Evolutionary conservation across 768 basidiomycete genomes (phyloP).

Genomic region (Suillus bovinus): DNA sequence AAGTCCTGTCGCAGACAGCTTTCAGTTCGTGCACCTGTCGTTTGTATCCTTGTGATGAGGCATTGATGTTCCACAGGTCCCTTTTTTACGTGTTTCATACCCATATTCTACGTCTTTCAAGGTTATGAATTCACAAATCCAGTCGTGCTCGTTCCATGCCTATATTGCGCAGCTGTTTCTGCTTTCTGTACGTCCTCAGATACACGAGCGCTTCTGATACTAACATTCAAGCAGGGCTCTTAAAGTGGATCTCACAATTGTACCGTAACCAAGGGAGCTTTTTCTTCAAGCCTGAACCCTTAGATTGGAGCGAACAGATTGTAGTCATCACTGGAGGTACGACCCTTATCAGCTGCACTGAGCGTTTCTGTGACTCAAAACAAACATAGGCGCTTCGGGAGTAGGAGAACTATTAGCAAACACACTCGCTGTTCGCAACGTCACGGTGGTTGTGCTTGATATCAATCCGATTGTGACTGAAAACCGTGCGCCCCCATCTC

Average conservation of each 20-base stretch:
- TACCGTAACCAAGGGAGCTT: slow-evolving; percentile 75
- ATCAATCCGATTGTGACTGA: slow-evolving; percentile 75
- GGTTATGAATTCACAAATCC: slow-evolving; percentile 53
- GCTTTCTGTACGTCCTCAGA: slow-evolving; percentile 59
- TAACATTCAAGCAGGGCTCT: slow-evolving; percentile 48
- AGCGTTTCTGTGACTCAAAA: background rate
- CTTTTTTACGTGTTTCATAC: slow-evolving; percentile 81
- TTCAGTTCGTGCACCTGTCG: slow-evolving; percentile 60
- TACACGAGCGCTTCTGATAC: background rate
- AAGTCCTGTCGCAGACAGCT: slow-evolving; percentile 73
- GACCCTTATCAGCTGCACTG: slow-evolving; percentile 18
- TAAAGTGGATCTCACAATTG: slow-evolving; percentile 68
- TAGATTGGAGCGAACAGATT: slow-evolving; percentile 89
- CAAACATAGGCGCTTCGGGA: slow-evolving; percentile 72
- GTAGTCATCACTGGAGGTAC: slow-evolving; percentile 90
- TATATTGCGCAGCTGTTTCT: slow-evolving; percentile 61
- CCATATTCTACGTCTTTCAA: slow-evolving; percentile 76
- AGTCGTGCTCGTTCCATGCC: slow-evolving; percentile 48
- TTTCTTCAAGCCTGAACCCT: slow-evolving; percentile 54
- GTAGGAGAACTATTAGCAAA: slow-evolving; percentile 87
- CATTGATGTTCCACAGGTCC: slow-evolving; percentile 53
- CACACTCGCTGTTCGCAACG: slow-evolving; percentile 80
- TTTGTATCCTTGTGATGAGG: background rate
- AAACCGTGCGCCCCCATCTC: slow-evolving; percentile 53
- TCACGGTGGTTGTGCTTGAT: slow-evolving; percentile 85